Evolutionary conservation across 1,139 yeast genomes (phyloP), one percentile per base, ranked within the genome.

Genomic region (Candida albicans): DNA sequence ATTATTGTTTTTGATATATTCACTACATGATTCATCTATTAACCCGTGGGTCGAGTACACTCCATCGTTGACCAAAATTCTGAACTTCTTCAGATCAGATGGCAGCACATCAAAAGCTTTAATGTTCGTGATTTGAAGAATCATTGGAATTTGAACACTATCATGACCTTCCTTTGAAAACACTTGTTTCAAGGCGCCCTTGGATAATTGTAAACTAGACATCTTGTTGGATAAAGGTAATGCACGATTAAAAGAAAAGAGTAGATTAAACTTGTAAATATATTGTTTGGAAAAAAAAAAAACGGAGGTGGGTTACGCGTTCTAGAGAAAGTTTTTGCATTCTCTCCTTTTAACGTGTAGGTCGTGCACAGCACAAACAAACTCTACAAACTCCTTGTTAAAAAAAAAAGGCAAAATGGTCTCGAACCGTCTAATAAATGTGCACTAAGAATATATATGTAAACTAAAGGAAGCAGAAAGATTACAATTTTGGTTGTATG

Each of bases 41-140:
- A 85, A 75, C 1, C 87, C 87, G 55, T 85, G 87, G 46, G 82
- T 71, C 34, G 75, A 70, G 59, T 74, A 81, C 15, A 64, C 66
- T 24, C 93, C 91, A 63, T 85, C 95, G 42, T 80, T 79, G 43
- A 85, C 62, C 66, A 84, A 67, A 37, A 81, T 67, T 52, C 87
- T 70, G 45, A 76, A 68, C 56, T 82, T 69, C 33, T 79, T 79
- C 14, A 62, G 59, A 14, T 71, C 77, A 49, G 66, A 66, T 33
- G 65, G 64, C 42, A 71, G 67, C n/a, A n/a, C n/a, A 10, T 69
- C 73, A 34, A 64, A 58, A 31, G 62, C 57, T 52, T 71, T 77
- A 45, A 73, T 65, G 53, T 78, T 77, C 29, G 74, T 66, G 26
- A 77, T 73, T 55, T 77, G 82, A 8, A 75, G 73, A 7, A 67